A percentile compares a stretch with the other conserved stretches of the same genome.
phyloP scores from a whole-genome alignment of 495 filamentous ascomycete species.

The Cercophora samala region DNA sequence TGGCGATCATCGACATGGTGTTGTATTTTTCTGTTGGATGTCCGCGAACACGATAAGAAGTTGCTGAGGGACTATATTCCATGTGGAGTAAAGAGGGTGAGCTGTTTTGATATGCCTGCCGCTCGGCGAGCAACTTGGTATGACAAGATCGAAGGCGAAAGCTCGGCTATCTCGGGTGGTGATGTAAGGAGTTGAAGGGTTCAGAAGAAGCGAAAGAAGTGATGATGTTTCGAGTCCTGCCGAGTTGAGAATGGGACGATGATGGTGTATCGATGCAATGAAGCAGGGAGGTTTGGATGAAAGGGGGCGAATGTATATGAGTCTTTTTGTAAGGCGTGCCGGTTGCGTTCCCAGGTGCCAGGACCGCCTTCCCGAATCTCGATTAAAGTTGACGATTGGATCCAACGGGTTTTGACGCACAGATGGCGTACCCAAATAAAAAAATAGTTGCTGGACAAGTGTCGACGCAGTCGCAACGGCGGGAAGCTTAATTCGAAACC shows the following conservation, averaged over 20 bases:
- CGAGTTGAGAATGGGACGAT: constrained; percentile 12
- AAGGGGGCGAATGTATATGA: constrained; percentile 17
- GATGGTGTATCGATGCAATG: constrained; percentile 9
- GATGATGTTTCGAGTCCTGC: neutral
- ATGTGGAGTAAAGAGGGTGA: constrained; percentile 16
- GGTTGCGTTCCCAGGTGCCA: constrained; percentile 15
- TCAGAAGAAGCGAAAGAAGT: neutral
- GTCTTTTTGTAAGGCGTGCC: constrained; percentile 19
- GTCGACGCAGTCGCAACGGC: constrained; percentile 23
- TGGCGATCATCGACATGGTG: constrained; percentile 37
- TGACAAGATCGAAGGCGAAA: neutral
- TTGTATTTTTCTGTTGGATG: constrained; percentile 23
- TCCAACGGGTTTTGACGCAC: constrained; percentile 26
- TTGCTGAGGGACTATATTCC: constrained; percentile 25
- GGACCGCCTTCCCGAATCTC: constrained; percentile 8
- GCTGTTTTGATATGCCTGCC: constrained; percentile 15
- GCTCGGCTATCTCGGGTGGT: neutral
- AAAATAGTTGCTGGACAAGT: constrained; percentile 20
- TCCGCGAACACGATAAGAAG: constrained; percentile 19
- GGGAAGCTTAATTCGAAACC: constrained; percentile 24
- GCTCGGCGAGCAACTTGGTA: constrained; percentile 23
- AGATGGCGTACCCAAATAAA: constrained; percentile 20
- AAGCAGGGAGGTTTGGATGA: constrained; percentile 4
- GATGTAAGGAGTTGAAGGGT: constrained; percentile 6
- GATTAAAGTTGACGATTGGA: constrained; percentile 18